Base-by-base conservation (phyloP, 306 rosid genomes). In the Cicer arietinum region DNA sequence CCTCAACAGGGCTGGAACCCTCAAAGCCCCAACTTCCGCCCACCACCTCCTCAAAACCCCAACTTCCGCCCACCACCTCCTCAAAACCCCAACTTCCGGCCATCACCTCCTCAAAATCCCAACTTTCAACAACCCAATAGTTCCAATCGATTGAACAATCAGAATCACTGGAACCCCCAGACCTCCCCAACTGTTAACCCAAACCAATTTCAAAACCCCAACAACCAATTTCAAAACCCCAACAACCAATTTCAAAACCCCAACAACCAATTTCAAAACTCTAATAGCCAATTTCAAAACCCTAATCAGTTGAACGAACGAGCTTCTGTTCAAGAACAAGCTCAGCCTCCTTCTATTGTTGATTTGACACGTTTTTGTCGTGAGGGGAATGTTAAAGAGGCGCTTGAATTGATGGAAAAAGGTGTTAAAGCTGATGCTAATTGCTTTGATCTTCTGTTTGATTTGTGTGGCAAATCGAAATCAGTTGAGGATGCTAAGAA, bases 391-490 rank as follows among this genome's bases (percentile, higher is more conserved):
- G 71, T 83, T 67, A 86, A 90, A 65, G 94, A 90, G 50, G 94
- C 90, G 14, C 76, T 92, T 73, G 88, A 86, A 45, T 57, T 92
- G 90, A 79, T 92, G 94, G 89, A 87, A 30, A 81, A 90, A 50
- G 94, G 97, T 78, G 84, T 88, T 43, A 92, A 88, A 80, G 96
- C 87, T 30, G 97, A 90, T 78, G 83, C 89, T 46, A 56, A 67
- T 65, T 90, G 97, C 82, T 92, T 90, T 69, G 52, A 20, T 7
- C 22, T 70, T 77, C 45, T 92, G 84, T 88, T 93, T 69, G 91
- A 85, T 41, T 60, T 80, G 7, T 88, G 90, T 69, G 92, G 86
- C 54, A 75, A 81, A 25, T 84, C 82, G 0, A 89, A 89, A 73
- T 88, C 84, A 8, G 73, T 91, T 6, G 98, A 91, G 61, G 84